Conservation (phyloP, 257 asterid species). For the Primulina eburnea region DNA sequence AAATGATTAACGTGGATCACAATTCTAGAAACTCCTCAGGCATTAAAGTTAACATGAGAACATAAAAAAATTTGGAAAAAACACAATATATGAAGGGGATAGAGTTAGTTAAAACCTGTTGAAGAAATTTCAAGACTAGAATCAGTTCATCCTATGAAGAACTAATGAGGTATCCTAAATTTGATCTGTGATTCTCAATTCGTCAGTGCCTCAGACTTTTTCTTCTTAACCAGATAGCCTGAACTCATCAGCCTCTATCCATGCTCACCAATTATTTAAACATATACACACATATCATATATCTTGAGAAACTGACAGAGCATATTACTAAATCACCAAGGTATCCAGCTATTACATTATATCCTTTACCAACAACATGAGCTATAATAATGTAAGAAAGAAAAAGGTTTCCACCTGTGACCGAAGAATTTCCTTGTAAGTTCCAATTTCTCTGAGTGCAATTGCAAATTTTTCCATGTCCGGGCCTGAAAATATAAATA, state of each 20-base stretch:
- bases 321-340: conserved; percentile 5
- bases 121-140: neutral
- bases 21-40: no score
- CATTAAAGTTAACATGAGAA: no score
- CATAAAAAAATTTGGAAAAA: no score
- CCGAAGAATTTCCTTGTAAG: conserved; percentile 88
- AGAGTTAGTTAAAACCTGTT: no score
- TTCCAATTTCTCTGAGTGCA: conserved; percentile 86
- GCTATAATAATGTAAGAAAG: conserved; percentile 14
- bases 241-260: neutral
- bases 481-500: conserved; percentile 56
- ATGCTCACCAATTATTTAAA: neutral
- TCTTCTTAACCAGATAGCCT: neutral
- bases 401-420: conserved; percentile 55
- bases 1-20: no score
- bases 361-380: conserved; percentile 17
- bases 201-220: neutral
- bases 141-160: conserved; percentile 15
- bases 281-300: neutral
- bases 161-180: neutral
- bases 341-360: conserved; percentile 1
- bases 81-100: neutral
- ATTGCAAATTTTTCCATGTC: conserved; percentile 90
- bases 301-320: conserved; percentile 10
- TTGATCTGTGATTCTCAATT: neutral